phyloP scores from a whole-genome alignment of 345 rosid species.

The Aquilaria sinensis region DNA sequence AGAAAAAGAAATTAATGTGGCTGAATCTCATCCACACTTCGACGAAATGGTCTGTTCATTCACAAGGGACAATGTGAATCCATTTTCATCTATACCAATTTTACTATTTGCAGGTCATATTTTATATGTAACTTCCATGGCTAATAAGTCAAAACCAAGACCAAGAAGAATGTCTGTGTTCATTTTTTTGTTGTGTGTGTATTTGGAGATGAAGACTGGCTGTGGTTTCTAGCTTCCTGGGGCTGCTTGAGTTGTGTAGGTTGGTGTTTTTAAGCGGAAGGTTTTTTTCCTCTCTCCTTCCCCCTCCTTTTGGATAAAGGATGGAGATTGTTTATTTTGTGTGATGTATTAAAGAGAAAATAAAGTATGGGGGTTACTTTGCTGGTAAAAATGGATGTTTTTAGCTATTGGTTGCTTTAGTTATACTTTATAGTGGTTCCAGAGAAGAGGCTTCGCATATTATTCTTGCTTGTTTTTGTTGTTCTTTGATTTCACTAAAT shows the following conservation, averaged over 20 bases:
- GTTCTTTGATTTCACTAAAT: conserved; percentile 3
- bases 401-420: no score
- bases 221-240: neutral
- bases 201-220: neutral
- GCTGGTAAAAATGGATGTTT: no score
- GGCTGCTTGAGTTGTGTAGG: neutral
- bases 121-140: conserved; percentile 33
- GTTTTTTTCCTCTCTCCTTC: neutral
- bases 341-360: neutral
- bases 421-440: neutral
- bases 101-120: conserved; percentile 7
- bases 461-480: neutral
- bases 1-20: no score
- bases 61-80: neutral
- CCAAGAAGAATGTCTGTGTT: conserved; percentile 52
- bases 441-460: neutral
- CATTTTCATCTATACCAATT: neutral
- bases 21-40: no score
- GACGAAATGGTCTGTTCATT: neutral
- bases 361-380: no score
- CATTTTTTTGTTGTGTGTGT: neutral
- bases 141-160: conserved; percentile 44
- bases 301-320: no score
- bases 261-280: neutral
- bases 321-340: neutral